Percentiles rank a stretch among this genome's conserved stretches.
These are phyloP conservation scores for Chaetomiaceae sp. DNA, from an alignment of 2,329 filamentous ascomycete species.

Conservation along the genomic window DNA sequence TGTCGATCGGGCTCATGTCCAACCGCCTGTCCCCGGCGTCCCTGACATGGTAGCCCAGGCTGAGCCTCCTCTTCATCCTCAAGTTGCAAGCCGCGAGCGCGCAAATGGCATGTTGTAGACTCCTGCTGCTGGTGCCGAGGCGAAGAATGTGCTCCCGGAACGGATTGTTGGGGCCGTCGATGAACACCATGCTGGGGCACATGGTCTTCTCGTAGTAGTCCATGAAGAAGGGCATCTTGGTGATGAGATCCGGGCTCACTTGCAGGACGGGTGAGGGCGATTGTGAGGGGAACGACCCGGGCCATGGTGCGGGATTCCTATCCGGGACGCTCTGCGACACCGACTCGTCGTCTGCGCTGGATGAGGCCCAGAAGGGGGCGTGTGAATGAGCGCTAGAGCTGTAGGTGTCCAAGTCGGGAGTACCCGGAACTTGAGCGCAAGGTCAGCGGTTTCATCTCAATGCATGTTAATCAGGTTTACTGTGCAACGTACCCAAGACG, in stretches of 20 bases:
- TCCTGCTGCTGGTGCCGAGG: constrained; percentile 71
- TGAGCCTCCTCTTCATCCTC: constrained; percentile 72
- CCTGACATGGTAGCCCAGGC: constrained; percentile 52
- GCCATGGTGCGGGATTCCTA: constrained; percentile 46
- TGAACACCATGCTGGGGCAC: constrained; percentile 85
- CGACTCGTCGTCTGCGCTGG: constrained; percentile 43
- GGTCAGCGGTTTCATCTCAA: constrained; percentile 18
- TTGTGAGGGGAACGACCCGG: constrained; percentile 42
- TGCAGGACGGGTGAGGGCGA: constrained; percentile 46
- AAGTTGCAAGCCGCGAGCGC: constrained; percentile 85
- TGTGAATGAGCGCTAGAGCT: constrained; percentile 47
- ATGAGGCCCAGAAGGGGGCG: constrained; percentile 44
- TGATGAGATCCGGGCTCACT: constrained; percentile 60
- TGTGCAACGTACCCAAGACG: constrained; percentile 47
- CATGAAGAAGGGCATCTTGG: constrained; percentile 82
- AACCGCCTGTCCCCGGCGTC: constrained; percentile 44
- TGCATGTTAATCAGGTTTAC: constrained; percentile 27
- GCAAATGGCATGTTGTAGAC: constrained; percentile 88
- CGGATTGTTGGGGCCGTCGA: constrained; percentile 81
- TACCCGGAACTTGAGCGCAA: constrained; percentile 37
- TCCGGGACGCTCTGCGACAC: constrained; percentile 40
- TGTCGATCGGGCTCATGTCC: constrained; percentile 38
- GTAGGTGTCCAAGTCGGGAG: constrained; percentile 50
- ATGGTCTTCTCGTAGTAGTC: constrained; percentile 93
- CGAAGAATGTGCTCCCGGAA: constrained; percentile 79